A percentile compares a stretch with the other conserved stretches of the same genome.
Conservation (phyloP, 2,329 filamentous ascomycete genomes). For the Aspergillus awamori region DNA sequence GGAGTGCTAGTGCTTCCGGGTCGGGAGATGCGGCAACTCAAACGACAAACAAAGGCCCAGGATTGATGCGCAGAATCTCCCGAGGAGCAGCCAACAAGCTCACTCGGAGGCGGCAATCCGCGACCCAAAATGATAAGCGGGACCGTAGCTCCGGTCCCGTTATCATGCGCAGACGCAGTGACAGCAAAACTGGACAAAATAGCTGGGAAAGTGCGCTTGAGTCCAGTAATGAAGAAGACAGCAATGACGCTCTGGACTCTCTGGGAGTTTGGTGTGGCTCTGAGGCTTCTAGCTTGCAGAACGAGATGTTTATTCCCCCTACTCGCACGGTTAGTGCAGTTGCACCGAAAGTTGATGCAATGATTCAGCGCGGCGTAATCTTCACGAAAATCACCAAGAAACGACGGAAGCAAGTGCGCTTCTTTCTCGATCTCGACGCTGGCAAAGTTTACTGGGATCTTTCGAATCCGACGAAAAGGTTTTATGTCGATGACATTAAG, state of each 20-base stretch:
- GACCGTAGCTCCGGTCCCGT: constrained; percentile 89
- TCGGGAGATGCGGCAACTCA: constrained; percentile 63
- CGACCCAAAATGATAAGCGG: constrained; percentile 73
- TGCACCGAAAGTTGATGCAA: constrained; percentile 73
- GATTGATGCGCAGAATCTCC: constrained; percentile 81
- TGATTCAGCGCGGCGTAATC: constrained; percentile 75
- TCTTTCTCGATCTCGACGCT: constrained; percentile 78
- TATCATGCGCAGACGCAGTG: constrained; percentile 82
- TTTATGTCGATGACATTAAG: constrained; percentile 94
- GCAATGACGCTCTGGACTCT: constrained; percentile 51
- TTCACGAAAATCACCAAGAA: constrained; percentile 87
- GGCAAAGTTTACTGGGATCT: constrained; percentile 89
- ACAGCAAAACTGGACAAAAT: constrained; percentile 75
- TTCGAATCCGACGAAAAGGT: constrained; percentile 74
- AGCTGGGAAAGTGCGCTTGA: constrained; percentile 50
- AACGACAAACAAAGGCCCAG: constrained; percentile 58
- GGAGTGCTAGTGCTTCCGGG: constrained; percentile 49
- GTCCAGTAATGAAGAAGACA: constrained; percentile 42
- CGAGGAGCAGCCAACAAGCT: constrained; percentile 73
- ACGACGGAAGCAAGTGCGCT: constrained; percentile 69
- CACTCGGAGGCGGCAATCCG: constrained; percentile 73
- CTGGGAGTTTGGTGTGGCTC: constrained; percentile 46
- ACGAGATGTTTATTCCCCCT: constrained; percentile 38
- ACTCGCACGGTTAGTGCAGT: constrained; percentile 42
- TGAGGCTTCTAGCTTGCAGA: constrained; percentile 44